These are phyloP conservation scores for Microthlaspi erraticum DNA, from an alignment of 345 rosid genomes.

Conservation along the genomic window DNA sequence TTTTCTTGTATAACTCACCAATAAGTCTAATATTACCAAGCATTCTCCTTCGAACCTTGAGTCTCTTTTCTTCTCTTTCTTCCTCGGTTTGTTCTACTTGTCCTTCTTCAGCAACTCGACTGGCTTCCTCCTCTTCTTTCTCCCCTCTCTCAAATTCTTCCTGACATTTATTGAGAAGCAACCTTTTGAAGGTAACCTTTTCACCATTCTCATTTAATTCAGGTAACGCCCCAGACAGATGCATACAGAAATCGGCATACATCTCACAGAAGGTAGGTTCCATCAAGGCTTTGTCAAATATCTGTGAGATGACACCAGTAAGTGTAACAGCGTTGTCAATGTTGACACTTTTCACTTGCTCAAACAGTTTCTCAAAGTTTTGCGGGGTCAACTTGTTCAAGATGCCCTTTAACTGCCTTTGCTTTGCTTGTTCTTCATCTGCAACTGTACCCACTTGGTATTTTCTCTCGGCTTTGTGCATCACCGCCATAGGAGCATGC, in stretches of 20 bases:
- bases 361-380: constrained; percentile 89
- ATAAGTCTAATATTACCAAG: constrained; percentile 94
- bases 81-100: constrained; percentile 70
- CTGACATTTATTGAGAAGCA: constrained; percentile 93
- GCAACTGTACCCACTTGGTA: constrained; percentile 83
- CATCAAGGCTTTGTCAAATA: constrained; percentile 96
- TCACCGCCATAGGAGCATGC: constrained; percentile 73
- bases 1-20: constrained; percentile 95
- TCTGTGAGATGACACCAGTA: constrained; percentile 80
- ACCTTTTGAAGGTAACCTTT: constrained; percentile 81
- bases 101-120: constrained; percentile 84
- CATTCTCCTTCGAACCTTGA: constrained; percentile 88
- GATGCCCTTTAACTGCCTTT: constrained; percentile 85
- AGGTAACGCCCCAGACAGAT: constrained; percentile 75
- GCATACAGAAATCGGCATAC: constrained; percentile 83
- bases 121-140: constrained; percentile 91
- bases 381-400: constrained; percentile 97
- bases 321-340: constrained; percentile 83
- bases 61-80: constrained; percentile 87
- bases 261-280: constrained; percentile 99
- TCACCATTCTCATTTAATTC: constrained; percentile 73
- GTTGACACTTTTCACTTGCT: constrained; percentile 86
- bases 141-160: constrained; percentile 97
- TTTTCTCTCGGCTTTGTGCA: constrained; percentile 95
- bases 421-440: constrained; percentile 84